A percentile compares a stretch with the other conserved stretches of the same genome.
These are phyloP conservation scores for Fragaria iinumae DNA, from an alignment of 306 rosid species.

Conservation along the genomic window DNA sequence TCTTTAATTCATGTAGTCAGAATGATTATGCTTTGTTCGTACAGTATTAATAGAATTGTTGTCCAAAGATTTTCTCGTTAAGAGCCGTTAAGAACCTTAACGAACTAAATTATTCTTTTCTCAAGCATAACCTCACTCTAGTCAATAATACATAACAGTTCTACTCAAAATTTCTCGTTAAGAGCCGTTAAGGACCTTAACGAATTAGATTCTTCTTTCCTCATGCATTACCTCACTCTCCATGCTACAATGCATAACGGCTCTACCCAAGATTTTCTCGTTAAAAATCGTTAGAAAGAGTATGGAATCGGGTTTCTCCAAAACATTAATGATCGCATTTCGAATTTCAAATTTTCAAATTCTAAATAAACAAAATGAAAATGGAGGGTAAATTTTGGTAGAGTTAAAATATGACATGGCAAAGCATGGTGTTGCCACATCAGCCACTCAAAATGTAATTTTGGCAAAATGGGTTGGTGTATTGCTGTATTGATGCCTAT, in stretches of 20 bases:
- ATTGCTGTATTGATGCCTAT: slow-evolving; percentile 9
- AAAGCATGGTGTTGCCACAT: background rate
- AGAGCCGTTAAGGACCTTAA: background rate
- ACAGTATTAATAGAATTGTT: background rate
- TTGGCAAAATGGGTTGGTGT: background rate
- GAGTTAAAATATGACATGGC: background rate
- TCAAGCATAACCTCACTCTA: no score
- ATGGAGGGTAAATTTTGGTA: background rate
- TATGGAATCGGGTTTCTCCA: no score
- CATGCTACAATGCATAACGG: background rate
- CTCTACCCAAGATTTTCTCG: background rate
- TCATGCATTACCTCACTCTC: background rate
- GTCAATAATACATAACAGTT: no score
- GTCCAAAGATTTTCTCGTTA: background rate
- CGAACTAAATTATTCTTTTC: background rate
- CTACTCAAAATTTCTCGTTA: background rate
- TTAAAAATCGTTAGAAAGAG: background rate
- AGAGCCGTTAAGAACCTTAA: background rate
- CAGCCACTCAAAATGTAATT: background rate
- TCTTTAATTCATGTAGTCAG: no score
- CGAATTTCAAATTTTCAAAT: background rate
- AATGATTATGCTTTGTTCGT: background rate
- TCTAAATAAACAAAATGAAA: background rate
- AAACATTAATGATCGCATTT: no score
- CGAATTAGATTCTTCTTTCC: background rate